Base-by-base conservation (phyloP, 2,329 filamentous ascomycete species). In the Verticillium nubilum region DNA sequence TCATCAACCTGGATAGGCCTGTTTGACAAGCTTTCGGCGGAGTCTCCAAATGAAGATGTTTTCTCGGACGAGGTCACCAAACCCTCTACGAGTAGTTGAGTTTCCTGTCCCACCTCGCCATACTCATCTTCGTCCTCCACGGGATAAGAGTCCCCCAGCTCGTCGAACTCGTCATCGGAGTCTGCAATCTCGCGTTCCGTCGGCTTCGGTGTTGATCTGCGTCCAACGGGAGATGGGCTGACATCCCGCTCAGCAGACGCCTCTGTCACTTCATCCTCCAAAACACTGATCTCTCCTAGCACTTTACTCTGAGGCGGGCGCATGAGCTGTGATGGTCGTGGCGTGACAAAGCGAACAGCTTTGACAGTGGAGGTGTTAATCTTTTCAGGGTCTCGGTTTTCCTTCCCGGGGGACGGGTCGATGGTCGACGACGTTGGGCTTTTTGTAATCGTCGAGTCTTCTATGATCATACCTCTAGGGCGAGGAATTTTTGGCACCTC, bases 121-220 rank as follows among this genome's bases (percentile, higher is more conserved):
- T 62, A 62, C 5, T 54, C 53, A 17, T 52, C 55, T 19, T 57
- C 52, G 6, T 47, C 42, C 9, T n/a, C 42, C n/a, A n/a, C 10
- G 1, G 19, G 19, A n/a, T 47, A 23, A 23, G 42, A 23, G n/a
- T 47, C 42, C 26, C 57, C 54, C 4, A 50, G 27, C 4, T 58
- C 61, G 5, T 63, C 53, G 54, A 67, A 56, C 6, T 79, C 78
- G 12, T 77, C 78, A 37, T 83, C 80, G 1, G 80, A 81, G 60
- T 83, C 80, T 0, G 80, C 78, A 29, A 83, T 81, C 59, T 81
- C 78, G n/a, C 57, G 54, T 3, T 52, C 28, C 47, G 42, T 19
- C 19, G 26, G 50, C n/a, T 33, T 58, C 27, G 47, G 58, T 47
- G 62, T n/a, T 47, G 58, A 23, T 56, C 58, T 29, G 33, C 53